These are phyloP conservation scores for Neurospora pannonica DNA, from an alignment of 495 filamentous ascomycete species.

Conservation along the genomic window DNA sequence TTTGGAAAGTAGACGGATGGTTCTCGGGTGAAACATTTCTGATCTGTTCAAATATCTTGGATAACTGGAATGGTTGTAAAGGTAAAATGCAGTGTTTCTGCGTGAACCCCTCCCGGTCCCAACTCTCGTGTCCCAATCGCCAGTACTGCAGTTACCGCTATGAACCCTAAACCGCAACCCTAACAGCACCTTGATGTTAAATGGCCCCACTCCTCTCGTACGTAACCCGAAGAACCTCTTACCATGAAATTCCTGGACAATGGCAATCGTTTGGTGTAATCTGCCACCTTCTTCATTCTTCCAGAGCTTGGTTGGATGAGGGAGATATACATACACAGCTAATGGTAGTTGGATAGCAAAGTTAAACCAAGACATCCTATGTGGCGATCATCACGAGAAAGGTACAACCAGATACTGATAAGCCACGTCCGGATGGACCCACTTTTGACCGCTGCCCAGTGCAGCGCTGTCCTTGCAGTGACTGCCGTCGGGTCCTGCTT, in stretches of 20 bases:
- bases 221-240: background rate
- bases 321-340: background rate
- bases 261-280: background rate
- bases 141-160: background rate
- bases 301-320: background rate
- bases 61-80: background rate
- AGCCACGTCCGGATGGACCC: background rate
- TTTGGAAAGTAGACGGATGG: background rate
- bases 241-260: background rate
- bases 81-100: background rate
- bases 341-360: background rate
- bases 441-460: background rate
- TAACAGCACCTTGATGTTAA: background rate
- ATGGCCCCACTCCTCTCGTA: background rate
- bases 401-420: background rate
- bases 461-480: background rate
- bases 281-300: background rate
- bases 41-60: background rate
- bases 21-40: background rate
- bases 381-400: background rate
- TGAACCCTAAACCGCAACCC: background rate
- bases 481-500: background rate
- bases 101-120: background rate
- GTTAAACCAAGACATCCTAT: background rate
- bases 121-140: background rate